Conservation (phyloP, 139 green algal genomes). For the Chlorella sp. region DNA sequence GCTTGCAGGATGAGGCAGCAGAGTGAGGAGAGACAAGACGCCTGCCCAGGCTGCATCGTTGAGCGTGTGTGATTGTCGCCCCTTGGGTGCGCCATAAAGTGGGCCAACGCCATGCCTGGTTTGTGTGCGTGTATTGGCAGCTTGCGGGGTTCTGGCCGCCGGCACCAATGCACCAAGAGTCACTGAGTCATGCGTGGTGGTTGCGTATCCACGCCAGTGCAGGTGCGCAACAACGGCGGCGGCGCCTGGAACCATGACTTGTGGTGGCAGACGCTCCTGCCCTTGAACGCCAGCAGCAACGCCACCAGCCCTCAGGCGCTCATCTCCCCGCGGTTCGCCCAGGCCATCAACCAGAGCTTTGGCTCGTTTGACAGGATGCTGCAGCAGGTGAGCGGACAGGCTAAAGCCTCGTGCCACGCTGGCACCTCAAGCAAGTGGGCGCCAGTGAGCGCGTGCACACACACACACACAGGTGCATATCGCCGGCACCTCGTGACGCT, state of each 20-base stretch:
- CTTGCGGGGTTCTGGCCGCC: no score
- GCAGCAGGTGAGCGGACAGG: neutral
- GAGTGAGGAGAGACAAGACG: neutral
- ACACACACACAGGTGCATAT: no score
- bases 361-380: neutral
- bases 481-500: no score
- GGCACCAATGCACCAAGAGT: no score
- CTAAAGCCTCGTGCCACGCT: no score
- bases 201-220: neutral
- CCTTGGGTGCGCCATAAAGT: neutral
- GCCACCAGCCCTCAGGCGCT: neutral
- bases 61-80: neutral
- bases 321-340: neutral
- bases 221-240: neutral
- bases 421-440: no score
- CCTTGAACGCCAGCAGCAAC: neutral
- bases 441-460: no score
- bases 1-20: no score
- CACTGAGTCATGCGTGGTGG: no score
- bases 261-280: neutral
- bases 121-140: neutral
- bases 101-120: neutral
- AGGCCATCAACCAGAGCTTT: neutral
- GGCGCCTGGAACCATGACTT: conserved; percentile 4
- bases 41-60: neutral